phyloP scores from a whole-genome alignment of 2,329 filamentous ascomycete species.

The Raffaelea ambrosiae region DNA sequence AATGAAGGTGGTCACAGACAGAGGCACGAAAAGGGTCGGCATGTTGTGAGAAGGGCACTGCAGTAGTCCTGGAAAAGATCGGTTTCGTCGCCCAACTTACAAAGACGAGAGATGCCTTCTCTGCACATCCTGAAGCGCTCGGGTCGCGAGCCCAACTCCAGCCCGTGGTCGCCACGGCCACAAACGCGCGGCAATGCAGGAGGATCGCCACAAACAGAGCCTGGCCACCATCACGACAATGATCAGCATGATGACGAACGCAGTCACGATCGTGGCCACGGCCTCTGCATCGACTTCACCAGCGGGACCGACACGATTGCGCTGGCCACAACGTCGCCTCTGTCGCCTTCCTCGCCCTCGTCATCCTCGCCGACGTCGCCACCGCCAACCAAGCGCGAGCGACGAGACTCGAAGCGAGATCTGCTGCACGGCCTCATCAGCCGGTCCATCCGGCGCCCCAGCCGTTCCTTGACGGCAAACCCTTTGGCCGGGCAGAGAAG shows the following conservation, averaged over 20 bases:
- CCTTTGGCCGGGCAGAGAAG: slow-evolving; percentile 2
- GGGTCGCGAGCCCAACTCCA: slow-evolving; percentile 12
- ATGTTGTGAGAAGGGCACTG: too few relatives aligned
- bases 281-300: slow-evolving; percentile 1
- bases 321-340: not conserved
- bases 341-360: not conserved
- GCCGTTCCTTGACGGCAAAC: slow-evolving; percentile 10
- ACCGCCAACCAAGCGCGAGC: slow-evolving; percentile 3
- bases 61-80: too few relatives aligned
- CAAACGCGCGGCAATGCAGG: not conserved
- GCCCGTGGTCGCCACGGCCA: slow-evolving; percentile 4
- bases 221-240: too few relatives aligned
- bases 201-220: too few relatives aligned
- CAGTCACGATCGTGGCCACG: too few relatives aligned
- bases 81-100: too few relatives aligned
- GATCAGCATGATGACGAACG: too few relatives aligned
- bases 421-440: slow-evolving; percentile 19
- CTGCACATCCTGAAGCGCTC: slow-evolving; percentile 22
- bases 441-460: slow-evolving; percentile 14
- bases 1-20: too few relatives aligned
- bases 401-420: slow-evolving; percentile 18
- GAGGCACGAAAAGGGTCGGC: too few relatives aligned
- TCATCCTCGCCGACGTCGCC: not conserved
- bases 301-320: slow-evolving; percentile 10
- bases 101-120: slow-evolving; percentile 19